phyloP scores from a whole-genome alignment of 176 grass and related monocot genomes.

The Raddia guianensis region DNA sequence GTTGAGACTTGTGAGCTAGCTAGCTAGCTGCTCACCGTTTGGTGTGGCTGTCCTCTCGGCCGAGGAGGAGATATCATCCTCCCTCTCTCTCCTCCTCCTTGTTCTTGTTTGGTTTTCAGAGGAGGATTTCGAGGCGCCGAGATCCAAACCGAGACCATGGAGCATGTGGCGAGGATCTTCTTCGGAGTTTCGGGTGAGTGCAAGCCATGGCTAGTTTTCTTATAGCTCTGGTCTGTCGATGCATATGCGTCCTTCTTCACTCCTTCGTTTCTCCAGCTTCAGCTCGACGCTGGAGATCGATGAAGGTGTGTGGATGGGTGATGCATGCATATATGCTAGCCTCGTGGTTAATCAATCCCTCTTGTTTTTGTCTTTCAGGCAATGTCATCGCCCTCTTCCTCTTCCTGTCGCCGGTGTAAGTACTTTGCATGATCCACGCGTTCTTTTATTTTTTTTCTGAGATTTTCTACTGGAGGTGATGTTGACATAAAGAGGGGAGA shows the following conservation, averaged over 20 bases:
- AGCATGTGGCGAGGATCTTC: conserved; percentile 69
- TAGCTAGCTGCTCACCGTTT: not conserved
- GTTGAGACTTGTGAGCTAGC: not conserved
- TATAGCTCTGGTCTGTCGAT: not conserved
- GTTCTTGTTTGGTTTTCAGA: not conserved
- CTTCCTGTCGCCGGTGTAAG: conserved; percentile 82
- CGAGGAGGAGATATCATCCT: not conserved
- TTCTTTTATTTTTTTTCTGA: not conserved
- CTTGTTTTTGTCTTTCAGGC: conserved; percentile 37
- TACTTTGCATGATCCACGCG: not conserved
- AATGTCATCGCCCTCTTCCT: conserved; percentile 87
- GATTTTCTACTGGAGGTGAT: not conserved
- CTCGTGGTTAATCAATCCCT: conserved; percentile 6
- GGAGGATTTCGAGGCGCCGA: not conserved
- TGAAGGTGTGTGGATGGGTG: not conserved
- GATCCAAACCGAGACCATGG: conserved; percentile 35
- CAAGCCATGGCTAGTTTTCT: conserved; percentile 1
- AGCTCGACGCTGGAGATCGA: not conserved
- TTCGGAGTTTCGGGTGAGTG: conserved; percentile 69
- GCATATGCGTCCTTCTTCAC: not conserved
- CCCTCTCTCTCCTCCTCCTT: not conserved
- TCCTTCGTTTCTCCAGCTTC: not conserved
- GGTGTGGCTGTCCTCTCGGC: not conserved
- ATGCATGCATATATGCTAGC: not conserved
- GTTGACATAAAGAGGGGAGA: not conserved